Evolutionary conservation across 2,329 filamentous ascomycete species (phyloP).

Genomic region (Aspergillus sp.): DNA sequence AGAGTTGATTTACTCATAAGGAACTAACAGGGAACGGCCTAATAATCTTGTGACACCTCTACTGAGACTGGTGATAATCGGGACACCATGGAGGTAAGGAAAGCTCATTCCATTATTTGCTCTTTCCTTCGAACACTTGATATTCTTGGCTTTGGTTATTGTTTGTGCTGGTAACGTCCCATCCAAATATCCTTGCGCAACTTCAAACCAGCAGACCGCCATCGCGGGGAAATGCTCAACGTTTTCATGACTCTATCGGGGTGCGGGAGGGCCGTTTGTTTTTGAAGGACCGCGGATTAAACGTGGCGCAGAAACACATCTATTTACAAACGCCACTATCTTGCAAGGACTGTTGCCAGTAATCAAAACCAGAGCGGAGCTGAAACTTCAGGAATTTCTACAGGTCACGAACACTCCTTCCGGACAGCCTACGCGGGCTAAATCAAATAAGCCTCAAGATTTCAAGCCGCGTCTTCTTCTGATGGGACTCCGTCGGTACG

Average conservation of each 20-base stretch:
- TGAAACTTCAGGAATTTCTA: conserved; percentile 22
- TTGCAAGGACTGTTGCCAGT: background rate
- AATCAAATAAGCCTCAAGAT: conserved; percentile 50
- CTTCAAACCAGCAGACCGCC: background rate
- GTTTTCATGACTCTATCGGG: background rate
- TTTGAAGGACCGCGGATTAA: conserved; percentile 1
- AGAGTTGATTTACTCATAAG: background rate
- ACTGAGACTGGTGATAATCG: background rate
- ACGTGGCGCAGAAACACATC: conserved; percentile 9
- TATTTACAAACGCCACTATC: background rate
- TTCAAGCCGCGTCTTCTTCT: conserved; percentile 80
- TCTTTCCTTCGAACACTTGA: background rate
- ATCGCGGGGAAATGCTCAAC: too few relatives aligned
- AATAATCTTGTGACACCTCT: background rate
- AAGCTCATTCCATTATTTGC: background rate
- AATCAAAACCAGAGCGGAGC: conserved; percentile 3
- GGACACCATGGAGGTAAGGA: conserved; percentile 15
- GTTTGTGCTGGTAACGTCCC: background rate
- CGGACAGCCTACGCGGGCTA: conserved; percentile 26
- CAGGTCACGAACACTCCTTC: conserved; percentile 31
- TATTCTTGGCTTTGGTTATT: background rate
- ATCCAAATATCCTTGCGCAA: background rate
- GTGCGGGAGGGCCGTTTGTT: background rate
- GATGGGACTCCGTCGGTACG: conserved; percentile 92
- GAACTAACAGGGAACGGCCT: background rate